A percentile compares a stretch with the other conserved stretches of the same genome.
These are phyloP conservation scores for Sporisorium exsertum DNA, from an alignment of 1,284 basidiomycete species.

Conservation along the genomic window DNA sequence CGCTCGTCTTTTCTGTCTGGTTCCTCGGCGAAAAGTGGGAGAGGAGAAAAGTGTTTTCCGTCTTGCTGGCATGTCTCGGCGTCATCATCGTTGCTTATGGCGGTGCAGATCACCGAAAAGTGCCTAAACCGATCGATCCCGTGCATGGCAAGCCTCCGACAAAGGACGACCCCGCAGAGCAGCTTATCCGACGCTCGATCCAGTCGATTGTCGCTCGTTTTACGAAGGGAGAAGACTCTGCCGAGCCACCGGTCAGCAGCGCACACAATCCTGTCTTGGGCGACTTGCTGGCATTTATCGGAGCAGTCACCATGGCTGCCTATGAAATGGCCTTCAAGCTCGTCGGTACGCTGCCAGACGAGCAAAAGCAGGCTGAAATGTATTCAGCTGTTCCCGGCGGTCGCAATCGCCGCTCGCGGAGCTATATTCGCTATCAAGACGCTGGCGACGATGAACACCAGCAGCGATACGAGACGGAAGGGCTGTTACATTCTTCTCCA, in stretches of 20 bases:
- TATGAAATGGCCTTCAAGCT: slow-evolving; percentile 68
- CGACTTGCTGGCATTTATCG: slow-evolving; percentile 59
- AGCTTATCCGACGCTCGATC: slow-evolving; percentile 15
- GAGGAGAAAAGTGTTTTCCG: slow-evolving; percentile 61
- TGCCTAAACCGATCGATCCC: slow-evolving; percentile 50
- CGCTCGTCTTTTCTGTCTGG: slow-evolving; percentile 67
- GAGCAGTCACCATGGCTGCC: slow-evolving; percentile 66
- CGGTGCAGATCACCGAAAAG: slow-evolving; percentile 55
- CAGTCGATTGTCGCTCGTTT: not conserved
- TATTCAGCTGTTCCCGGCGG: slow-evolving; percentile 43
- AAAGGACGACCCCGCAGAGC: slow-evolving; percentile 16
- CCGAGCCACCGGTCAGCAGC: slow-evolving; percentile 22
- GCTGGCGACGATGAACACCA: slow-evolving; percentile 4
- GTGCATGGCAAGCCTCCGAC: slow-evolving; percentile 47
- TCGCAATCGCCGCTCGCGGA: slow-evolving; percentile 38
- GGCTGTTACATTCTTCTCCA: slow-evolving; percentile 18
- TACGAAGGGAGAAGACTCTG: slow-evolving; percentile 2
- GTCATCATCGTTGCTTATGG: slow-evolving; percentile 66
- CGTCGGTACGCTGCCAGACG: slow-evolving; percentile 63
- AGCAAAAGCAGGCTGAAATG: slow-evolving; percentile 48
- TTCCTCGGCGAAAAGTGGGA: slow-evolving; percentile 66
- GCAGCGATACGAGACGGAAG: slow-evolving; percentile 23
- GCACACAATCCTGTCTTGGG: slow-evolving; percentile 58
- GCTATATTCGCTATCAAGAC: slow-evolving; percentile 39
- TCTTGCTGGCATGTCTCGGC: slow-evolving; percentile 61